Percentiles rank a stretch among this genome's conserved stretches.
Evolutionary conservation across 176 grass and related monocot genomes (phyloP).

Genomic region (Triticum dicoccoides): DNA sequence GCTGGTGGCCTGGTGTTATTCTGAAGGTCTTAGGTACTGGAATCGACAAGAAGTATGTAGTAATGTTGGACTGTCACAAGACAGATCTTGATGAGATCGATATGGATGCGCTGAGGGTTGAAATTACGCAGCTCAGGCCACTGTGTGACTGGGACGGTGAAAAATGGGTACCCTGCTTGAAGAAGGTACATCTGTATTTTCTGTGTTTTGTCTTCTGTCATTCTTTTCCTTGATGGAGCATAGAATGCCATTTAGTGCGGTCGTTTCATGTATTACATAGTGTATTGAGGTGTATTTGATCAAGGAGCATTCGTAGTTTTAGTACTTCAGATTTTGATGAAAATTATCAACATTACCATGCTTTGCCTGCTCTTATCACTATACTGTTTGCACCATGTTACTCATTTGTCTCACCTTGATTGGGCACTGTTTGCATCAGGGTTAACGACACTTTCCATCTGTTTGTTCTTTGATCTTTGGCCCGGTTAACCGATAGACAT

Average conservation of each 20-base stretch:
- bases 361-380: no score
- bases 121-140: conserved; percentile 29
- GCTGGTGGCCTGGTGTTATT: conserved; percentile 43
- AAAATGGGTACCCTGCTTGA: conserved; percentile 23
- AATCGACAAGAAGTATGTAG: conserved; percentile 21
- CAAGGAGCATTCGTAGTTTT: background rate
- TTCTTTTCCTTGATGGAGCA: background rate
- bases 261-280: background rate
- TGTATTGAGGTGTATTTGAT: background rate
- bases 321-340: no score
- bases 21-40: background rate
- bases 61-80: conserved; percentile 2
- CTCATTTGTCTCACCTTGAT: background rate
- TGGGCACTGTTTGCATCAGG: background rate
- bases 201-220: background rate
- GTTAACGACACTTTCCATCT: background rate
- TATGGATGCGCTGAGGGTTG: conserved; percentile 23
- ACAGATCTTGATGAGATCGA: conserved; percentile 7
- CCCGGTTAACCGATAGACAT: background rate
- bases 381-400: no score
- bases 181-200: background rate
- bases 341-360: no score
- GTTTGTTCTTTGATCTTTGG: background rate
- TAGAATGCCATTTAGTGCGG: background rate
- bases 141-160: conserved; percentile 10